Conservation (phyloP, 805 yeast species). For the Blastobotrys robertii region DNA sequence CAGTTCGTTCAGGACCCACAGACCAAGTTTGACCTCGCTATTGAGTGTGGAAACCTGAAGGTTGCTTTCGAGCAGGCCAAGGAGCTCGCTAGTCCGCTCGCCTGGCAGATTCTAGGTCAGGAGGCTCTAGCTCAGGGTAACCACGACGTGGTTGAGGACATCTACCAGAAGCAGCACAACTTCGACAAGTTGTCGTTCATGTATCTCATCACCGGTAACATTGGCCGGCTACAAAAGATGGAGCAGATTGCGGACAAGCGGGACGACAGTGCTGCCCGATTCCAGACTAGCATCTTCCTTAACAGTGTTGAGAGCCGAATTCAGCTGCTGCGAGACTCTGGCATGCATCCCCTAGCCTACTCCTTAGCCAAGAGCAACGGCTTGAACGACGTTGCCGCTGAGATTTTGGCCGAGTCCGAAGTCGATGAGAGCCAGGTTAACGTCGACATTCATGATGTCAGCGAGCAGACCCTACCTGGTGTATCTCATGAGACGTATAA, state of each 20-base stretch:
- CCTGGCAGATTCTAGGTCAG: constrained; percentile 75
- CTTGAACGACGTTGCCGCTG: constrained; percentile 61
- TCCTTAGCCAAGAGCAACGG: constrained; percentile 87
- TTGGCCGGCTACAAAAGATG: constrained; percentile 69
- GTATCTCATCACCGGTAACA: constrained; percentile 77
- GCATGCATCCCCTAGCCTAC: constrained; percentile 82
- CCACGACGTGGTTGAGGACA: constrained; percentile 72
- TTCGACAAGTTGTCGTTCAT: constrained; percentile 87
- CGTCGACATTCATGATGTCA: constrained; percentile 36
- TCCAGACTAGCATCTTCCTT: constrained; percentile 73
- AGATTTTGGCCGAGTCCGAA: constrained; percentile 63
- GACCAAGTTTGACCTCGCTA: constrained; percentile 88
- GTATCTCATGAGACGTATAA: constrained; percentile 35
- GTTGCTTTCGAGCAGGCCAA: constrained; percentile 88
- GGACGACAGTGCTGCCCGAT: constrained; percentile 65
- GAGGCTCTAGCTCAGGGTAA: constrained; percentile 92
- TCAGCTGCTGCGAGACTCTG: constrained; percentile 62
- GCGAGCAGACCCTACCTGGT: constrained; percentile 36
- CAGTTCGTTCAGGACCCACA: constrained; percentile 96
- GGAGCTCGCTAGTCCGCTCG: constrained; percentile 51
- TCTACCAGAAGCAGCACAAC: constrained; percentile 75
- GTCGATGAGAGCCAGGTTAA: constrained; percentile 52
- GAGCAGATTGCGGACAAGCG: constrained; percentile 82
- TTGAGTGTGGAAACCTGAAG: constrained; percentile 82
- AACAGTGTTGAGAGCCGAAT: constrained; percentile 70